Evolutionary conservation across 2,329 filamentous ascomycete genomes (phyloP), one percentile per base, ranked within the genome.

Genomic region (Cercospora beticola): DNA sequence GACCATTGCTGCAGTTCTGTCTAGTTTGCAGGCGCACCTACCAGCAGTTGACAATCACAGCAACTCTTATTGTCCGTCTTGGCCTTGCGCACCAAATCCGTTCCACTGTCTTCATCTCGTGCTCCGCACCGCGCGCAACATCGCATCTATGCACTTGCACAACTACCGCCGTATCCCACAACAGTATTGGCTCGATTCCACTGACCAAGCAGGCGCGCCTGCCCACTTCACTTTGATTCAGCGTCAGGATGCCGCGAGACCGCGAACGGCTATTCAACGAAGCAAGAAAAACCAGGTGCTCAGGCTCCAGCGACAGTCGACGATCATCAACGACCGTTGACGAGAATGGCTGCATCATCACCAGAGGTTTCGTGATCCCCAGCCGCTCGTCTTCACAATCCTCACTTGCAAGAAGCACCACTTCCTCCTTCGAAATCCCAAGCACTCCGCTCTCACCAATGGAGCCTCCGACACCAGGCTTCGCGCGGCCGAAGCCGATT

Each of bases 261-360:
- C 66, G 69, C 71, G 59, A 62, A 68, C n/a, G 69, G 64, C 58
- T 64, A 4, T 69, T 72, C 49, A 65, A 63, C 33, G 67, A 70
- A 49, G 71, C 70, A 43, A 70, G 68, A 62, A 65, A 68, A 21
- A 31, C 62, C 52, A 49, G 40, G 40, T 40, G 61, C 18, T 49
- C 65, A 10, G 60, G 36, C 12, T 65, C 67, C 16, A 69, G 33
- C 21, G 57, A 66, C 49, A 68, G 64, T 36, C 67, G 69, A 18
- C 67, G 59, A 28, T 59, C 66, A 18, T 74, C 72, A 1, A 72
- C 67, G 6, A 70, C 69, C 5, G 59, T 75, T 21, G 64, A 69
- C 63, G 63, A 67, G 12, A 67, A 64, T 36, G 74, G 72, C 49
- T 72, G 68, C 65, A 63, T 72, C 18, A 65, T 75, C 61, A 69